phyloP scores from a whole-genome alignment of 371 early-diverging fungal species.

The Basidiobolus meristosporus region DNA sequence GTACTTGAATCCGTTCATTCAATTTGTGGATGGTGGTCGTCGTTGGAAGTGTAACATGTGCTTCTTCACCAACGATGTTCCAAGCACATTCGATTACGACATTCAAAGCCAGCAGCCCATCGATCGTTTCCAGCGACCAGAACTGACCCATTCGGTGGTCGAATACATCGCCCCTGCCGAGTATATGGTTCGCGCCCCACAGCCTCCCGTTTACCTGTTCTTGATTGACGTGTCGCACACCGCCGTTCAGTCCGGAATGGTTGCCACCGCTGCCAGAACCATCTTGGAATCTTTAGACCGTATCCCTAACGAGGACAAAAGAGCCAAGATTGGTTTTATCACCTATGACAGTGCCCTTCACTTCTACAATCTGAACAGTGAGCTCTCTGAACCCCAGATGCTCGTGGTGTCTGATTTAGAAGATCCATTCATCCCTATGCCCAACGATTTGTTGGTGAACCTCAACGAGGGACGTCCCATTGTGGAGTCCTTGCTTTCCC shows the following conservation, averaged over 20 bases:
- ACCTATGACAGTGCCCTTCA: constrained; percentile 79
- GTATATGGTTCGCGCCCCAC: constrained; percentile 85
- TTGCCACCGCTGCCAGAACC: constrained; percentile 54
- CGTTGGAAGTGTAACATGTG: constrained; percentile 96
- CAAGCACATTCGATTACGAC: constrained; percentile 81
- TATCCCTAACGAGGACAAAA: constrained; percentile 74
- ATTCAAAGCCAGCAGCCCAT: constrained; percentile 51
- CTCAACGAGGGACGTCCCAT: constrained; percentile 49
- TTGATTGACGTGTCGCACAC: constrained; percentile 83
- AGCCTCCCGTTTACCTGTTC: constrained; percentile 82
- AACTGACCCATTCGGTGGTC: constrained; percentile 72
- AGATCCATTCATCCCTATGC: constrained; percentile 71
- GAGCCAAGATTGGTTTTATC: constrained; percentile 75
- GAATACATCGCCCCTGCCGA: constrained; percentile 91
- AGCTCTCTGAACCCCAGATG: constrained; percentile 68
- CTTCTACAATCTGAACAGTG: constrained; percentile 67
- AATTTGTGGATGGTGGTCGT: constrained; percentile 80
- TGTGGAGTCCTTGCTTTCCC: constrained; percentile 49
- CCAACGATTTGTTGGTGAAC: constrained; percentile 70
- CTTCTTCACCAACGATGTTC: constrained; percentile 75
- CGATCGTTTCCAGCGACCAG: constrained; percentile 73
- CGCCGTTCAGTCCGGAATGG: constrained; percentile 61
- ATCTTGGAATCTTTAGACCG: constrained; percentile 66
- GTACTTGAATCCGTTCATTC: constrained; percentile 90
- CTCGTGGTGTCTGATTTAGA: constrained; percentile 81